Evolutionary conservation across 805 yeast species (phyloP).

Genomic region (Kuraishia molischiana): DNA sequence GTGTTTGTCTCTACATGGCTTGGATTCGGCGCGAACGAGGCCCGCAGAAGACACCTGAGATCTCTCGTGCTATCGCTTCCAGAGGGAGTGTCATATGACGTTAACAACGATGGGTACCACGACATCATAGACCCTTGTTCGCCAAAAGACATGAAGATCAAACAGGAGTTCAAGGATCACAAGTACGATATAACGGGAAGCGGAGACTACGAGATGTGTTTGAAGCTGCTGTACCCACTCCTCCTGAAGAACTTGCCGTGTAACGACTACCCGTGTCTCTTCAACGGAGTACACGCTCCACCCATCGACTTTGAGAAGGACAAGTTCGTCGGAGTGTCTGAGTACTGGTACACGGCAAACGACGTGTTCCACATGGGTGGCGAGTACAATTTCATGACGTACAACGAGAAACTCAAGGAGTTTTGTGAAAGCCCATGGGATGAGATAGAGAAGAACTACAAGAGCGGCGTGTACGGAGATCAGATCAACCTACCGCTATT

Average conservation of each 20-base stretch:
- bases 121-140: slow-evolving; percentile 69
- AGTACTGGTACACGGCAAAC: slow-evolving; percentile 95
- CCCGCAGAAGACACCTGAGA: slow-evolving; percentile 61
- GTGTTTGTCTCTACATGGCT: slow-evolving; percentile 95
- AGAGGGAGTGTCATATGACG: slow-evolving; percentile 31
- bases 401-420: slow-evolving; percentile 53
- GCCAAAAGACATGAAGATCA: slow-evolving; percentile 48
- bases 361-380: slow-evolving; percentile 88
- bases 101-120: slow-evolving; percentile 34
- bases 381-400: slow-evolving; percentile 65
- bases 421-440: slow-evolving; percentile 78
- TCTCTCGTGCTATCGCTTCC: slow-evolving; percentile 38
- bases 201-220: slow-evolving; percentile 72
- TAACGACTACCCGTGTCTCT: slow-evolving; percentile 79
- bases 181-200: slow-evolving; percentile 53
- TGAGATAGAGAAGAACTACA: slow-evolving; percentile 32
- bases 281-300: slow-evolving; percentile 95
- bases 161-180: slow-evolving; percentile 36
- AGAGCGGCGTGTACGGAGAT: slow-evolving; percentile 46
- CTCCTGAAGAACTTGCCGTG: slow-evolving; percentile 76
- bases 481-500: slow-evolving; percentile 47
- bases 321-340: slow-evolving; percentile 88
- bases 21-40: slow-evolving; percentile 96
- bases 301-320: slow-evolving; percentile 68
- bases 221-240: slow-evolving; percentile 64